Base-by-base conservation (phyloP, 2,329 filamentous ascomycete species). In the Talaromyces marneffei region DNA sequence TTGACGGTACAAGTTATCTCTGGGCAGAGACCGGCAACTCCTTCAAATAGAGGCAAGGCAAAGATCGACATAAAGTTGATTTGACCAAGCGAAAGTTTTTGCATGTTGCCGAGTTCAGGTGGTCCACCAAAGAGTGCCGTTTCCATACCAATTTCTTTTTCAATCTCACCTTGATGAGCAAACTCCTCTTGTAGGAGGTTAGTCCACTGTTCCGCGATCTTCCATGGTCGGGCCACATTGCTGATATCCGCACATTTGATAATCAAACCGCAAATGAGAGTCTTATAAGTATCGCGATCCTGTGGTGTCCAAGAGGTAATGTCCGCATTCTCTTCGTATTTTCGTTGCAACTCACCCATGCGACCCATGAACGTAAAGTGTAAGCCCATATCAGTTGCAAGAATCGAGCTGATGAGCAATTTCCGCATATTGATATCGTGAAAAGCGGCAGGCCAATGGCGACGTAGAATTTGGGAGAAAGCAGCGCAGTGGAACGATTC, bases 221-320 rank as follows among this genome's bases (percentile, higher is more conserved):
- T 83, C 72, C 94, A 92, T 61, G 87, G 88, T 61, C 94, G 87
- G 59, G 92, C 92, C 74, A 97, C 94, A 73, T 99, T 99, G 78
- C 93, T 97, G 71, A 99, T 97, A 74, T 99, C 94, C 40, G 94
- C 94, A 72, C 94, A 97, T 75, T 99, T 99, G 77, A 99, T 97
- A 62, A 99, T 79, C 61, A 99, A 79, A 14, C 92, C 92, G 75
- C 94, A 97, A n/a, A 89, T 80, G 52, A 97, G 77, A 9, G 90
- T 86, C 66, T 88, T 89, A 66, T 92, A 85, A 67, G 92, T 88
- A 63, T 94, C 87, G 10, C 88, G 73, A 66, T 88, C 83, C 66
- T 92, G 89, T 4, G 84, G 85, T 63, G 87, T 88, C 92, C 91
- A 97, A 8, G 84, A 84, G 61, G 91, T 86, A 4, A 85, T 83